These are phyloP conservation scores for Colletotrichum brevisporum DNA, from an alignment of 2,329 filamentous ascomycete genomes.

Conservation along the genomic window DNA sequence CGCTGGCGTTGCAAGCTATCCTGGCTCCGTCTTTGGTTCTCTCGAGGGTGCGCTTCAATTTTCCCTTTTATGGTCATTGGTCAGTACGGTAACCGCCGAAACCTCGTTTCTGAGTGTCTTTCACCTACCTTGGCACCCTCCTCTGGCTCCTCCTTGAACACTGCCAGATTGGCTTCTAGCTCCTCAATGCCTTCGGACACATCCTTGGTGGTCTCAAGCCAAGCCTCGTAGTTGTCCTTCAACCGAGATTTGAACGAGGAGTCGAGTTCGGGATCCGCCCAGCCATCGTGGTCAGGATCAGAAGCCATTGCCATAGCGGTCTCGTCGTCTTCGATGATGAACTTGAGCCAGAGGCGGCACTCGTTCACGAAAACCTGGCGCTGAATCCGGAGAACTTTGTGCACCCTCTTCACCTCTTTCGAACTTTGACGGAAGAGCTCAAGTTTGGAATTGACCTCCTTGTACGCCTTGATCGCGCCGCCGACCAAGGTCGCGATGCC, in stretches of 20 bases:
- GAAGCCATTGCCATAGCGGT: conserved; percentile 1
- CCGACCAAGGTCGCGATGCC: conserved; percentile 28
- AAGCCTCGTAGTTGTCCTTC: conserved; percentile 18
- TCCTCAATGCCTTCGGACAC: neutral
- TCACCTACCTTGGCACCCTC: neutral
- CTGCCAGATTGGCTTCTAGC: neutral
- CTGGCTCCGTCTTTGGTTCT: conserved; percentile 15
- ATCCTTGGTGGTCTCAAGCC: neutral
- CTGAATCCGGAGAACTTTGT: conserved; percentile 17
- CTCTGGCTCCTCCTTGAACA: neutral
- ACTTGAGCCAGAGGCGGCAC: conserved; percentile 17
- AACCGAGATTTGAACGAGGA: neutral
- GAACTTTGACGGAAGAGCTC: conserved; percentile 29
- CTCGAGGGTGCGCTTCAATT: neutral
- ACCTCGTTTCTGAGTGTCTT: neutral
- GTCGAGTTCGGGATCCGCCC: neutral
- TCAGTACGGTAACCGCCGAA: neutral
- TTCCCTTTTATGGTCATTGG: neutral
- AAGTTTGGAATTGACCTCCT: conserved; percentile 17
- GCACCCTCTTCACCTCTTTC: conserved; percentile 1
- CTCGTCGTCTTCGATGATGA: conserved; percentile 8
- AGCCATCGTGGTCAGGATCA: neutral
- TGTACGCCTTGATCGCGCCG: conserved; percentile 26
- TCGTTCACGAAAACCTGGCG: conserved; percentile 28
- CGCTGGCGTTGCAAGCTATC: conserved; percentile 1